These are phyloP conservation scores for Tremella mesenterica DNA, from an alignment of 768 basidiomycete species.

Conservation along the genomic window DNA sequence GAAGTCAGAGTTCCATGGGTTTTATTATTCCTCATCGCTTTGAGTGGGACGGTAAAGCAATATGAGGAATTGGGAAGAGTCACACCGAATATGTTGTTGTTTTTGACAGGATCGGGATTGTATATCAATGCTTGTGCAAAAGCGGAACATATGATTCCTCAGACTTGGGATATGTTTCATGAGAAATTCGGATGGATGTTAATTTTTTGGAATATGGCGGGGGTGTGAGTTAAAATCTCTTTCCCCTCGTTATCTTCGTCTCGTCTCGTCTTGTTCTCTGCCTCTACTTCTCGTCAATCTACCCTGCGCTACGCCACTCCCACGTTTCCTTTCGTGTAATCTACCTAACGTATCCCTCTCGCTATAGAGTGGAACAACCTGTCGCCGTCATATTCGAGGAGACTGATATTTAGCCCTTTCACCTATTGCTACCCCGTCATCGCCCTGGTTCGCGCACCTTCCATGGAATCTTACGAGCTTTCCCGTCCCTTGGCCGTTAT, in stretches of 20 bases:
- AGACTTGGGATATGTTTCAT: constrained; percentile 92
- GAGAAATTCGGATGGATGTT: constrained; percentile 95
- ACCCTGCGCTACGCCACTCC: too few relatives aligned
- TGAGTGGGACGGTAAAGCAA: constrained; percentile 90
- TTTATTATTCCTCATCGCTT: constrained; percentile 81
- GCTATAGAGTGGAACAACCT: too few relatives aligned
- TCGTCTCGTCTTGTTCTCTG: too few relatives aligned
- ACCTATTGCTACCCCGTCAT: constrained; percentile 96
- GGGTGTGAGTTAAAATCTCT: constrained; percentile 31
- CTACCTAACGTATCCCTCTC: too few relatives aligned
- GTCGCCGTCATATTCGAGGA: neutral
- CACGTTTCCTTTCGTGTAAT: too few relatives aligned
- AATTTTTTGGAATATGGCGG: constrained; percentile 70
- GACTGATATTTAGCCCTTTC: constrained; percentile 37
- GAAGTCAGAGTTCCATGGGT: constrained; percentile 97
- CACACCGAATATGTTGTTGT: constrained; percentile 91
- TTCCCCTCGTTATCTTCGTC: neutral
- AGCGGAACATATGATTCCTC: constrained; percentile 52
- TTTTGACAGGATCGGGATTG: constrained; percentile 90
- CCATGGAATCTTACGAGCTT: constrained; percentile 63
- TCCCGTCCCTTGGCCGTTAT: constrained; percentile 64
- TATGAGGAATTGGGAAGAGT: constrained; percentile 86
- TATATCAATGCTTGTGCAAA: constrained; percentile 95
- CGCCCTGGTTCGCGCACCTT: constrained; percentile 92
- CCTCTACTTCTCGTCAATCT: too few relatives aligned